phyloP scores from a whole-genome alignment of 2,329 filamentous ascomycete species.

The Penicillium sp. region DNA sequence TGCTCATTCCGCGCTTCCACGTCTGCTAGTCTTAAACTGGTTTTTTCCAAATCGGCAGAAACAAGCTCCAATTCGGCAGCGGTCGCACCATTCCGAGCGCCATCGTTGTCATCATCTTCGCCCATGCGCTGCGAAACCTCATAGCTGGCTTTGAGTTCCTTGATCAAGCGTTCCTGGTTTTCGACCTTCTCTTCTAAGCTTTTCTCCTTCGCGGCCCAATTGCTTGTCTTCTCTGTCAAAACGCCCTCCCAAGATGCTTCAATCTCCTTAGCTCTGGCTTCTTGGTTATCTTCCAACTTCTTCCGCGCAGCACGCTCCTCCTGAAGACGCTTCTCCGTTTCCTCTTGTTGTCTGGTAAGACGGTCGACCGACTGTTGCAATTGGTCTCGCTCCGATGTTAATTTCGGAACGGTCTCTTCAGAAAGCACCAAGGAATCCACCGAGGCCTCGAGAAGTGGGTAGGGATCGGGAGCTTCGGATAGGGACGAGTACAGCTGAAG shows the following conservation, averaged over 20 bases:
- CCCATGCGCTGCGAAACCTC: slow-evolving; percentile 91
- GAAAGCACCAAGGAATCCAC: slow-evolving; percentile 90
- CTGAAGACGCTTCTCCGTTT: slow-evolving; percentile 77
- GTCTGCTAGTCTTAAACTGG: slow-evolving; percentile 81
- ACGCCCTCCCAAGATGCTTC: slow-evolving; percentile 89
- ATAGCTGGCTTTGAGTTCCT: slow-evolving; percentile 94
- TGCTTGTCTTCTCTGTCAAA: slow-evolving; percentile 88
- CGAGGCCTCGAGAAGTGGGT: slow-evolving; percentile 91
- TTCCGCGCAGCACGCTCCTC: slow-evolving; percentile 71
- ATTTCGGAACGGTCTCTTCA: slow-evolving; percentile 86
- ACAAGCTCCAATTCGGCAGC: slow-evolving; percentile 93
- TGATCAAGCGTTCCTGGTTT: slow-evolving; percentile 86
- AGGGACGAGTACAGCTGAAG: slow-evolving; percentile 89
- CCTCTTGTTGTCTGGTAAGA: slow-evolving; percentile 78
- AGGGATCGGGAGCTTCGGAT: slow-evolving; percentile 94
- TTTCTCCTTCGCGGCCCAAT: slow-evolving; percentile 94
- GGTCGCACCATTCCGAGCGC: slow-evolving; percentile 66
- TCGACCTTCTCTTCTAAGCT: slow-evolving; percentile 89
- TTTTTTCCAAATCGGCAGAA: slow-evolving; percentile 85
- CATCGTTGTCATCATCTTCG: slow-evolving; percentile 65
- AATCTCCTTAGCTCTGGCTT: slow-evolving; percentile 81
- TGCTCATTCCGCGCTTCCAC: slow-evolving; percentile 94
- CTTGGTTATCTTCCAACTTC: slow-evolving; percentile 73
- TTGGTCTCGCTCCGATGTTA: slow-evolving; percentile 84
- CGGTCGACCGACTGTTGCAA: slow-evolving; percentile 76